Conservation (phyloP, 1,284 basidiomycete genomes). For the Microbotryum intermedium region DNA sequence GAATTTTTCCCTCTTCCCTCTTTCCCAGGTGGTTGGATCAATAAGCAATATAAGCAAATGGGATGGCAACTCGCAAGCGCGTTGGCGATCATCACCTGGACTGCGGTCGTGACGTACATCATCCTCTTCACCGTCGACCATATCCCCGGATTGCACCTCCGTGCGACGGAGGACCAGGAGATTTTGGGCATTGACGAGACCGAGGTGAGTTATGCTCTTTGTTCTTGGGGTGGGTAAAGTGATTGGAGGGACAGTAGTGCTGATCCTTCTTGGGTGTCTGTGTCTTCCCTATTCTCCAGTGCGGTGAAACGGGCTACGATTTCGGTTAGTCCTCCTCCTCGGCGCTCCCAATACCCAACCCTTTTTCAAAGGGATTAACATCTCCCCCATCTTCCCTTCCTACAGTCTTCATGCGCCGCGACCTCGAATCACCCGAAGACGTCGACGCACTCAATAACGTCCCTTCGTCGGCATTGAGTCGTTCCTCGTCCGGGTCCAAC, state of each 20-base stretch:
- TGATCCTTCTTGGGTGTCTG: neutral
- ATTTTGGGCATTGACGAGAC: slow-evolving; percentile 87
- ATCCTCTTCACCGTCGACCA: slow-evolving; percentile 89
- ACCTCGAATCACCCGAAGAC: slow-evolving; percentile 10
- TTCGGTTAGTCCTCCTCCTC: neutral
- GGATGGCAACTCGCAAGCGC: slow-evolving; percentile 82
- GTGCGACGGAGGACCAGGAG: slow-evolving; percentile 72
- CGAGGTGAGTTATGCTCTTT: slow-evolving; percentile 49
- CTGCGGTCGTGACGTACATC: slow-evolving; percentile 57
- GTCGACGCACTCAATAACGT: neutral
- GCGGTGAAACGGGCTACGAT: slow-evolving; percentile 4
- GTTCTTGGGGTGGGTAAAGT: too few species aligned
- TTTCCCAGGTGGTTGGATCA: slow-evolving; percentile 58
- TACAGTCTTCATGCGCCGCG: slow-evolving; percentile 15
- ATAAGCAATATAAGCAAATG: slow-evolving; percentile 64
- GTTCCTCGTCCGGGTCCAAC: too few species aligned
- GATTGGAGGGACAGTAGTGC: too few species aligned
- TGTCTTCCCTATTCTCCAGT: neutral
- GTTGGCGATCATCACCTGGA: slow-evolving; percentile 55
- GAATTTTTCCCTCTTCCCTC: neutral
- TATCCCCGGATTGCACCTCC: slow-evolving; percentile 74
- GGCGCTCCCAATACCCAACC: too few species aligned
- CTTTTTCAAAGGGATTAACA: too few species aligned
- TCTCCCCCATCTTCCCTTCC: neutral
- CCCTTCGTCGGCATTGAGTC: too few species aligned